Percentiles rank a stretch among this genome's conserved stretches.
Conservation (phyloP, 2,329 filamentous ascomycete species). For the Dactylonectria macrodidyma region DNA sequence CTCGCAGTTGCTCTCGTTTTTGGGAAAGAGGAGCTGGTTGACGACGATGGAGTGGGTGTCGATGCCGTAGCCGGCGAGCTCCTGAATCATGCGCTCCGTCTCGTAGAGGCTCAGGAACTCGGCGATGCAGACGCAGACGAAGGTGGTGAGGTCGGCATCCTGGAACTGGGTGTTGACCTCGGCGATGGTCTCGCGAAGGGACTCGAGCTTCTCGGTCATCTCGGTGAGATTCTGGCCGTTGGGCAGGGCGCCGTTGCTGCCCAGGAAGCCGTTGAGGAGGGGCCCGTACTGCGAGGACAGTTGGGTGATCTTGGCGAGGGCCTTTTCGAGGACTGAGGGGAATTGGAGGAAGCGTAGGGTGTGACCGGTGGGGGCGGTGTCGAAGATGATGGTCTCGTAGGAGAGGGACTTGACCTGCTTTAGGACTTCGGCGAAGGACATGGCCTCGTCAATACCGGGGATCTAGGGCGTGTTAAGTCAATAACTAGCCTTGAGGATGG, state of each 20-base stretch:
- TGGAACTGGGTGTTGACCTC: conserved; percentile 99
- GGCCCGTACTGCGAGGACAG: conserved; percentile 95
- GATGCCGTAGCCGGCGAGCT: conserved; percentile 92
- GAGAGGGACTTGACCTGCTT: conserved; percentile 99
- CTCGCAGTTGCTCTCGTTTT: conserved; percentile 86
- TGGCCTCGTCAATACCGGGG: conserved; percentile 98
- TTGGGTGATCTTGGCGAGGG: conserved; percentile 96
- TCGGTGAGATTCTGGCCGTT: conserved; percentile 95
- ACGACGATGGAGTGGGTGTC: conserved; percentile 98
- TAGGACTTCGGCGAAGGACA: conserved; percentile 99
- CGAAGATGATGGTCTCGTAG: conserved; percentile 99
- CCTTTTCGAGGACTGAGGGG: conserved; percentile 97
- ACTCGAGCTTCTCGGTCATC: conserved; percentile 94
- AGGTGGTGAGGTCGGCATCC: conserved; percentile 94
- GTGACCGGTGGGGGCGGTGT: conserved; percentile 97
- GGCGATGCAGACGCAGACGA: conserved; percentile 98
- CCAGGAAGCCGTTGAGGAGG: conserved; percentile 93
- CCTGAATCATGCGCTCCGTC: conserved; percentile 99
- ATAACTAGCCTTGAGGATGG: neutral
- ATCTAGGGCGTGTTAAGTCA: conserved; percentile 71
- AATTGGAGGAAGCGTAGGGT: conserved; percentile 99
- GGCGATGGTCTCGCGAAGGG: conserved; percentile 90
- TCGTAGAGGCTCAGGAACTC: conserved; percentile 98
- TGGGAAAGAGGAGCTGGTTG: conserved; percentile 96
- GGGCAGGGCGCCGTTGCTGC: conserved; percentile 80